These are phyloP conservation scores for Alectoria sarmentosa DNA, from an alignment of 495 filamentous ascomycete species.

Conservation along the genomic window DNA sequence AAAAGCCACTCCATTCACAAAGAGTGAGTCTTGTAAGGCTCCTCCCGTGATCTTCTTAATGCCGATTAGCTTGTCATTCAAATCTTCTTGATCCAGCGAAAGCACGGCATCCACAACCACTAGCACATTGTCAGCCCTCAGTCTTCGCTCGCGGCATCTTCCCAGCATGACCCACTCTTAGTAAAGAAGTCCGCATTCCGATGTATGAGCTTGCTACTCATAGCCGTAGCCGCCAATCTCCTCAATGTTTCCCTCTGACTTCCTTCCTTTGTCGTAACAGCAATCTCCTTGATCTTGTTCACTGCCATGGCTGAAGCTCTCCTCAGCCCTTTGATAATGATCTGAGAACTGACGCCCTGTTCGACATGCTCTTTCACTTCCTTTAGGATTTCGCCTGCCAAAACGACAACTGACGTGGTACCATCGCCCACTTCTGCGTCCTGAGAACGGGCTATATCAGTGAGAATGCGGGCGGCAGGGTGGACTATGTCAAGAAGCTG, in stretches of 20 bases:
- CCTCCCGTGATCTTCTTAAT: conserved; percentile 97
- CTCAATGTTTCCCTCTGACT: conserved; percentile 84
- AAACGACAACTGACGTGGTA: conserved; percentile 91
- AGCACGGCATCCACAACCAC: conserved; percentile 98
- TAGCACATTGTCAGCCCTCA: conserved; percentile 30
- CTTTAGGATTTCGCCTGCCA: conserved; percentile 94
- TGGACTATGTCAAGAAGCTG: conserved; percentile 97
- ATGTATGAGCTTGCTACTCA: conserved; percentile 99
- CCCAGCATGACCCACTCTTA: conserved; percentile 59
- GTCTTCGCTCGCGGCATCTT: conserved; percentile 2
- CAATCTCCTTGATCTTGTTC: conserved; percentile 98
- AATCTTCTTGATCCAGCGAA: conserved; percentile 92
- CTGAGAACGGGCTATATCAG: conserved; percentile 97
- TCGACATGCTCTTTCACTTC: conserved; percentile 93
- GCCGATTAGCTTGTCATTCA: conserved; percentile 96
- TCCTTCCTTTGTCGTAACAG: conserved; percentile 73
- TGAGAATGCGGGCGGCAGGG: conserved; percentile 94
- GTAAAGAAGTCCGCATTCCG: conserved; percentile 95
- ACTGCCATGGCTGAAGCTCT: conserved; percentile 87
- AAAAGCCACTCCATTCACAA: conserved; percentile 97
- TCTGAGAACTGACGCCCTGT: conserved; percentile 93
- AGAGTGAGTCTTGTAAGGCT: conserved; percentile 92
- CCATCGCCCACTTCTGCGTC: conserved; percentile 98
- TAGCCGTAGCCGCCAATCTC: conserved; percentile 91
- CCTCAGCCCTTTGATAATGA: conserved; percentile 92